Percentiles rank a stretch among this genome's conserved stretches.
Evolutionary conservation across 2,329 filamentous ascomycete species (phyloP).

Genomic region (Phyllosticta paracitricarpa): DNA sequence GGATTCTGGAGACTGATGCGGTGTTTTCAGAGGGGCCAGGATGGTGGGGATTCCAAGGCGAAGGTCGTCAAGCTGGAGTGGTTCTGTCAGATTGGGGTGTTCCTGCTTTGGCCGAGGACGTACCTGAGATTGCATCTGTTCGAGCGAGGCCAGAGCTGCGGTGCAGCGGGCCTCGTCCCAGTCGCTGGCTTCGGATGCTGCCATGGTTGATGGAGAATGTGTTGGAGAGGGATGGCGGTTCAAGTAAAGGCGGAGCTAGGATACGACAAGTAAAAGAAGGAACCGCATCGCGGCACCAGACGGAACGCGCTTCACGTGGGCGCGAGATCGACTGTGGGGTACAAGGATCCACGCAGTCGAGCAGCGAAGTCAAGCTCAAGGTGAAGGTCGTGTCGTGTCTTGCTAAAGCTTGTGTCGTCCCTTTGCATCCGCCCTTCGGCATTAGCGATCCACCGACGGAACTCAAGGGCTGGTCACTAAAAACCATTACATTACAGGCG

Average conservation of each 20-base stretch:
- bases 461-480: too few relatives aligned
- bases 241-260: background rate
- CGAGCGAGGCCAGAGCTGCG: conserved; percentile 35
- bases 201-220: background rate
- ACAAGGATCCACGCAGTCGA: background rate
- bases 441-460: background rate
- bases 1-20: conserved; percentile 17
- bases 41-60: conserved; percentile 34
- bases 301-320: background rate
- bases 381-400: background rate
- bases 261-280: background rate
- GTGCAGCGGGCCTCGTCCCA: conserved; percentile 33
- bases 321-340: background rate
- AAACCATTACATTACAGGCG: too few relatives aligned
- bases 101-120: background rate
- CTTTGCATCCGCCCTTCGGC: background rate
- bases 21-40: conserved; percentile 28
- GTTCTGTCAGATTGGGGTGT: conserved; percentile 2
- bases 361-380: background rate
- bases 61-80: conserved; percentile 30
- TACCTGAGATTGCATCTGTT: conserved; percentile 35
- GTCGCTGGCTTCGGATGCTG: background rate
- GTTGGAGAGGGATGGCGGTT: background rate
- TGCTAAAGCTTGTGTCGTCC: background rate
- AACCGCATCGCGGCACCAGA: background rate